Percentiles rank a stretch among this genome's conserved stretches.
phyloP scores from a whole-genome alignment of 2,329 filamentous ascomycete species.

The Ophiostoma novo-ulmi region DNA sequence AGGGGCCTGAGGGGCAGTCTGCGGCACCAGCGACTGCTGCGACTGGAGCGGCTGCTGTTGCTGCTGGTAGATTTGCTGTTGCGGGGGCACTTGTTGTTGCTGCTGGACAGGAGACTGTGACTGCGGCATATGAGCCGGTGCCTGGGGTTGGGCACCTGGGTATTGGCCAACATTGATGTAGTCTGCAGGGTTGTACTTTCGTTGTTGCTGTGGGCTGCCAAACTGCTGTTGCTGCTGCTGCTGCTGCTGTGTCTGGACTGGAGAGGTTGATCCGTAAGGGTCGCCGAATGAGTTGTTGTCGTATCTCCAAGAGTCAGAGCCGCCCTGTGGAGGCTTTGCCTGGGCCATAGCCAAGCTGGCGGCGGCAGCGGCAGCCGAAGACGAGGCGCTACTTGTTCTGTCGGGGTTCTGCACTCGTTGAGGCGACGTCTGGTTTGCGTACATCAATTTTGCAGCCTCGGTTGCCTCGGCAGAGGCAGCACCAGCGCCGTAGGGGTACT shows the following conservation, averaged over 20 bases:
- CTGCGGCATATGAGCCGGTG: constrained; percentile 29
- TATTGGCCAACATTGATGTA: constrained; percentile 62
- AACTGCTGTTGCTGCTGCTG: constrained; percentile 27
- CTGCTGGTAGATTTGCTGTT: constrained; percentile 16
- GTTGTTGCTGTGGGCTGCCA: constrained; percentile 48
- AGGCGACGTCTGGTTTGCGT: constrained; percentile 49
- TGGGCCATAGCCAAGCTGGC: constrained; percentile 52
- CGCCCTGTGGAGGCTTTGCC: constrained; percentile 31
- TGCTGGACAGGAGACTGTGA: constrained; percentile 25
- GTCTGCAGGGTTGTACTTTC: constrained; percentile 71
- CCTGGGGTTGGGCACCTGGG: constrained; percentile 38
- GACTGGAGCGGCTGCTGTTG: constrained; percentile 34
- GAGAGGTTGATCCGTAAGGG: constrained; percentile 27
- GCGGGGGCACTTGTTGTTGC: constrained; percentile 26
- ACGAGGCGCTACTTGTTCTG: constrained; percentile 46
- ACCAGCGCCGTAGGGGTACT: constrained; percentile 32
- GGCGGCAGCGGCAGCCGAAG: constrained; percentile 47
- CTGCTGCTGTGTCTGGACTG: constrained; percentile 2
- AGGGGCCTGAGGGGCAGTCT: constrained; percentile 30
- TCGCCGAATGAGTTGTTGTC: constrained; percentile 34
- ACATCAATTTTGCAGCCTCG: constrained; percentile 61
- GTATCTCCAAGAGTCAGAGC: constrained; percentile 32
- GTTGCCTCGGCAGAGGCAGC: constrained; percentile 50
- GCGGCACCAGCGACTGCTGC: constrained; percentile 27
- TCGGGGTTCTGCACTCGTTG: constrained; percentile 49